Base-by-base conservation (phyloP, 1,284 basidiomycete species). In the Peniophora sp. region DNA sequence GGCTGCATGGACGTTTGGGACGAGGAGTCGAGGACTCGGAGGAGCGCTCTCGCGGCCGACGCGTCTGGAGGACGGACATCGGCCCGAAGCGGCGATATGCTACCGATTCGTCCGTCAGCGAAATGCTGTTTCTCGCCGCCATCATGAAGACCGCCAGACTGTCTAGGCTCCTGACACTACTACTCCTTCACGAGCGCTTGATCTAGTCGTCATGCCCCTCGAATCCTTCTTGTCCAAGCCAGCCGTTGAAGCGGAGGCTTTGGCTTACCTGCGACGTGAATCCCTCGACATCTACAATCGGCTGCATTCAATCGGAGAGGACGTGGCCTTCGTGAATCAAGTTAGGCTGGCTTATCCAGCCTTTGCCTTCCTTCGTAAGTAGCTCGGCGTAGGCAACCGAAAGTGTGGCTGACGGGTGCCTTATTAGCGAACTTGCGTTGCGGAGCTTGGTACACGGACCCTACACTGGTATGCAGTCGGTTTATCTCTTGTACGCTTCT, bases 391-490 rank as follows among this genome's bases (percentile, higher is more conserved):
- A 20, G 5, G 27, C 41, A 32, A 46, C 12, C 18, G n/a, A 34
- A 44, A 14, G 48, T 47, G 12, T 50, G 46, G 45, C 42, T 55
- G 32, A 52, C 45, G 24, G 48, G 49, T 50, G n/a, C n/a, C 44
- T 49, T 48, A 36, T 44, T 60, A 88, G 92, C 94, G 2, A 98
- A 98, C 64, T 76, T 96, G 60, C 79, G 95, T 18, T 97, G 94
- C 60, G 95, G 95, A 1, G 88, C 88, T 3, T 98, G 96, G 95
- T 98, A 97, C 65, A 83, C 87, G 6, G 77, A 90, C 57, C 89
- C 93, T 3, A 54, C 60, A 3, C 75, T 81, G 48, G 83, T 85
- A 60, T 60, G 75, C 51, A 18, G 17, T 15, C 32, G 23, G n/a
- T 39, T 47, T 10, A 15, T 47, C 3, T 22, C 3, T n/a, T 44